These are phyloP conservation scores for Cladosporium cucumerinum DNA, from an alignment of 2,329 filamentous ascomycete species.

Conservation along the genomic window DNA sequence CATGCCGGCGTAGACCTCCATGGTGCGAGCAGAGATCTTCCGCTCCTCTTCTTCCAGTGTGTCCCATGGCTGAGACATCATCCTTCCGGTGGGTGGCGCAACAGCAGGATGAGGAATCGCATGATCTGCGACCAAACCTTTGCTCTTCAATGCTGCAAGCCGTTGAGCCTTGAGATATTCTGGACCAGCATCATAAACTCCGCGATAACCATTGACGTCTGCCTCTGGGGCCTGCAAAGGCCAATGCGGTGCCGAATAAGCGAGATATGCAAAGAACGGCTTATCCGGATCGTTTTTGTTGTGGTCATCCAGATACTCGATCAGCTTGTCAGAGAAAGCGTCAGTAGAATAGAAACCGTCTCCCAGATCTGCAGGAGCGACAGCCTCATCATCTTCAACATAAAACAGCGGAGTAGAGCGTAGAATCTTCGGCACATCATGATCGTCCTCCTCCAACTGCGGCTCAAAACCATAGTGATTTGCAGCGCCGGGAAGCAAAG, in stretches of 20 bases:
- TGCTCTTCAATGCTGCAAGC: slow-evolving; percentile 25
- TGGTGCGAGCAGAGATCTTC: slow-evolving; percentile 25
- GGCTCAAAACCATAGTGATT: slow-evolving; percentile 39
- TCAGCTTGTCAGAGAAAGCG: slow-evolving; percentile 31
- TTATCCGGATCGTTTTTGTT: slow-evolving; percentile 22
- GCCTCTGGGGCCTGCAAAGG: slow-evolving; percentile 31
- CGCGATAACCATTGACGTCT: slow-evolving; percentile 23
- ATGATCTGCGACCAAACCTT: slow-evolving; percentile 26
- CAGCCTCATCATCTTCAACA: slow-evolving; percentile 25
- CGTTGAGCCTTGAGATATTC: slow-evolving; percentile 25
- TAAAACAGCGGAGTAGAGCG: slow-evolving; percentile 20
- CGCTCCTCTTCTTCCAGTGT: slow-evolving; percentile 32
- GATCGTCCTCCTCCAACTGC: slow-evolving; percentile 22
- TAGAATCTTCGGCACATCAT: slow-evolving; percentile 11
- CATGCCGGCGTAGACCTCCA: slow-evolving; percentile 35
- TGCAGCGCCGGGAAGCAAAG: slow-evolving; percentile 21
- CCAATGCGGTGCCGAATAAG: slow-evolving; percentile 34
- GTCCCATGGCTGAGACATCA: slow-evolving; percentile 20
- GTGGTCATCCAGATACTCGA: slow-evolving; percentile 27
- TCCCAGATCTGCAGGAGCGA: slow-evolving; percentile 20
- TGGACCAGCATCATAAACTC: slow-evolving; percentile 29
- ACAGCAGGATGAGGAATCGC: slow-evolving; percentile 22
- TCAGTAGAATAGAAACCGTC: slow-evolving; percentile 35
- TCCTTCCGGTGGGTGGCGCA: slow-evolving; percentile 16
- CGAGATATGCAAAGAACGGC: slow-evolving; percentile 33